phyloP scores from a whole-genome alignment of 805 yeast genomes.

The Starmera quercuum region DNA sequence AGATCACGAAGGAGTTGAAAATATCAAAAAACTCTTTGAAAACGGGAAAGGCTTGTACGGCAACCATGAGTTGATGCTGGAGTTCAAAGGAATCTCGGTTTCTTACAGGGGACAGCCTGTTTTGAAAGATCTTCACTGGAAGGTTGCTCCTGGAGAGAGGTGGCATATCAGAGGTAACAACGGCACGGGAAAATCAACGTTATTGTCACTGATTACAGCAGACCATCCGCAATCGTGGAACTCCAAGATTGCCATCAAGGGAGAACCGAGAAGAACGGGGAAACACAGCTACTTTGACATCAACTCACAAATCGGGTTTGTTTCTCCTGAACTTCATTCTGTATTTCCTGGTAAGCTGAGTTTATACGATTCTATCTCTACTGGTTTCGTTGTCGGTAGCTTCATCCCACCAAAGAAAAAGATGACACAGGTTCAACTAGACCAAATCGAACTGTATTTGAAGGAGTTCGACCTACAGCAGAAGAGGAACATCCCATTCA shows the following conservation, averaged over 20 bases:
- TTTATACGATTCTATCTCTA: conserved; percentile 50
- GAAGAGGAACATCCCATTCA: conserved; percentile 34
- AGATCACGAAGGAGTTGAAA: conserved; percentile 11
- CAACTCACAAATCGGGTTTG: conserved; percentile 72
- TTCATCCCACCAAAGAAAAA: conserved; percentile 38
- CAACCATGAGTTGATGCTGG: conserved; percentile 25
- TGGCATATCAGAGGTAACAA: conserved; percentile 90
- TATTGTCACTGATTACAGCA: conserved; percentile 76
- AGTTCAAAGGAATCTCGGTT: conserved; percentile 57
- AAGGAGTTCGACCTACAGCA: conserved; percentile 36
- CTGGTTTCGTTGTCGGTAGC: conserved; percentile 72
- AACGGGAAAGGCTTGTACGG: conserved; percentile 3
- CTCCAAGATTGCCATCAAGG: conserved; percentile 53
- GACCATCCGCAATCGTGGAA: conserved; percentile 98
- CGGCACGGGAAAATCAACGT: conserved; percentile 91
- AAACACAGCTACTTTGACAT: conserved; percentile 67
- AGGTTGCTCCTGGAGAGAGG: conserved; percentile 59
- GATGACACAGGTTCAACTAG: conserved; percentile 28
- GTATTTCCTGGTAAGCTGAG: conserved; percentile 59
- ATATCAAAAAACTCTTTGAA: conserved; percentile 11
- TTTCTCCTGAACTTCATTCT: conserved; percentile 90
- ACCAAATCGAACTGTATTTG: conserved; percentile 36
- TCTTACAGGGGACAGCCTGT: conserved; percentile 57
- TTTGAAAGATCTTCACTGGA: conserved; percentile 56
- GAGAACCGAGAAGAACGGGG: conserved; percentile 68